These are phyloP conservation scores for Adansonia gregorii DNA, from an alignment of 441 rosid species.

Conservation along the genomic window DNA sequence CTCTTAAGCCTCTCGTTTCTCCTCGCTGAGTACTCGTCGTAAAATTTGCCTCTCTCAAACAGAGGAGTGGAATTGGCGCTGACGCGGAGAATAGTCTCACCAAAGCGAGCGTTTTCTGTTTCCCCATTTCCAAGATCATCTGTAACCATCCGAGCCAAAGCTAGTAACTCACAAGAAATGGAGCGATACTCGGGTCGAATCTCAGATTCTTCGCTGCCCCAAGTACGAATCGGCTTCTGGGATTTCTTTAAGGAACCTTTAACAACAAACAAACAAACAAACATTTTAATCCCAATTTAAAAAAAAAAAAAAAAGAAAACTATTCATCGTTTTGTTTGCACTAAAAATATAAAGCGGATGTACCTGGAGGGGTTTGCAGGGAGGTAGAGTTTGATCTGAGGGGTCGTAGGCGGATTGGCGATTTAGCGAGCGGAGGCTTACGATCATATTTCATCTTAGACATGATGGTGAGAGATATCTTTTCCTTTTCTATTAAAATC, in stretches of 20 bases:
- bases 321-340: neutral
- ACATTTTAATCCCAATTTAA: too few relatives aligned
- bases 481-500: too few relatives aligned
- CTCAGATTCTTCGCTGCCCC: constrained; percentile 44
- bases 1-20: constrained; percentile 83
- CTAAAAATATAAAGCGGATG: neutral
- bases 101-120: constrained; percentile 14
- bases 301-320: neutral
- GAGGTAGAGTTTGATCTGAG: constrained; percentile 45
- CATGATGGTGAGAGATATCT: too few relatives aligned
- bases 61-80: constrained; percentile 38
- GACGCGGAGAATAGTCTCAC: constrained; percentile 6
- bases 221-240: constrained; percentile 42
- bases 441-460: constrained; percentile 37
- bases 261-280: constrained; percentile 15
- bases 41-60: constrained; percentile 81
- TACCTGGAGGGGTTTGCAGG: constrained; percentile 71
- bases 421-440: constrained; percentile 80
- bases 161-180: constrained; percentile 68
- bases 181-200: constrained; percentile 60
- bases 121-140: constrained; percentile 47
- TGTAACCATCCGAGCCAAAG: constrained; percentile 57
- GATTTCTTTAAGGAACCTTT: constrained; percentile 59
- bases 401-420: constrained; percentile 65
- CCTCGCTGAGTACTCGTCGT: constrained; percentile 73